Base-by-base conservation (phyloP, 148 eudicot species). In the Amaranthus palmeri region DNA sequence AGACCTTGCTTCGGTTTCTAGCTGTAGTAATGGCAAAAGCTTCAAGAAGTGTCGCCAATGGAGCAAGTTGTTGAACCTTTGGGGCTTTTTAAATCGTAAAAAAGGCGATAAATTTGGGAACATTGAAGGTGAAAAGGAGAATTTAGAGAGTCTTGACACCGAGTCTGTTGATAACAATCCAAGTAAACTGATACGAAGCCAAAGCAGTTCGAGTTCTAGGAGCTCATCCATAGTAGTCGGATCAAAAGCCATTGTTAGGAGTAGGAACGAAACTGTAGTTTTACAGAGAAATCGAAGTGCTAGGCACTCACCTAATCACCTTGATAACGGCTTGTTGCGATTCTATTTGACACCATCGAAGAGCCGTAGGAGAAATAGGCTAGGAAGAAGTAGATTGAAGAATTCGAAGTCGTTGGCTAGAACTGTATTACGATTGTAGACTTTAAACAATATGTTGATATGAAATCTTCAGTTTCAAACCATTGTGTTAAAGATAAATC, bases 331-430 rank as follows among this genome's bases (percentile, higher is more conserved):
- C 51, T 47, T 82, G 55, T 77, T 82, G 70, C 79, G 91, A 66
- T 85, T 93, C 74, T 85, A 93, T 72, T 77, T 93, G 91, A 85
- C 92, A 11, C 98, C 97, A 49, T 81, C 84, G 71, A 81, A 89
- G 86, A 91, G 81, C 80, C 71, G 69, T 70, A 83, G 83, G 83
- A 86, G 84, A 57, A 83, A 76, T 48, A 89, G 84, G 72, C 74
- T 85, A 65, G 88, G 81, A 53, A 86, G 79, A 67, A 83, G 79
- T 72, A 85, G 85, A 77, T 64, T 85, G 51, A 79, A 79, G 80
- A 86, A 76, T 47, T 81, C 87, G 7, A 84, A 77, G 68, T 76
- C 87, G n/a, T 6, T 77, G n/a, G 75, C 81, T 14, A 80, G 83
- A 71, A 82, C 77, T 79, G 78, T 83, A 61, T 68, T 84, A 11